phyloP scores from a whole-genome alignment of 1,284 basidiomycete species.

The Cryptococcus amylolentus region DNA sequence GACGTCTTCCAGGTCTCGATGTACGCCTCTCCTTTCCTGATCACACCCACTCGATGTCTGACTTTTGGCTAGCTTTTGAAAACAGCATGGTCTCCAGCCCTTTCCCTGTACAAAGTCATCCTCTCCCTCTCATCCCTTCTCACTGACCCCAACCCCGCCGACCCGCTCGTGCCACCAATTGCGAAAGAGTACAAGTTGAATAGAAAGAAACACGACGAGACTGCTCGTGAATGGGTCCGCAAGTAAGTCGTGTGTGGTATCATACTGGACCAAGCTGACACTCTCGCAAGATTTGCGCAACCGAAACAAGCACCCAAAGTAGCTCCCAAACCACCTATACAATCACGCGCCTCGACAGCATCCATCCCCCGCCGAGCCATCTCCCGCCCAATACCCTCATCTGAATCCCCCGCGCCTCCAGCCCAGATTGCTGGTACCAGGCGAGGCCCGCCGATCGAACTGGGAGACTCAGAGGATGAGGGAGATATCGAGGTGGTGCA shows the following conservation, averaged over 20 bases:
- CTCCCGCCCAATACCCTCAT: slow-evolving; percentile 6
- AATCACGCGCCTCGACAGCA: slow-evolving; percentile 2
- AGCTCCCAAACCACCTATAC: slow-evolving; percentile 2
- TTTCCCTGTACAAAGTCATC: slow-evolving; percentile 87
- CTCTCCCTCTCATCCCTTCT: slow-evolving; percentile 79
- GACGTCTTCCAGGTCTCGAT: slow-evolving; percentile 35
- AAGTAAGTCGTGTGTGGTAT: slow-evolving; percentile 59
- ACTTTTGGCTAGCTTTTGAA: slow-evolving; percentile 66
- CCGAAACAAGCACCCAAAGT: slow-evolving; percentile 15
- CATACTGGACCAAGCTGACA: not conserved
- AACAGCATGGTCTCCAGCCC: slow-evolving; percentile 82
- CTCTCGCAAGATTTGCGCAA: slow-evolving; percentile 6
- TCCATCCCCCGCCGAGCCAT: slow-evolving; percentile 6
- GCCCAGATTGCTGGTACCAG: slow-evolving; percentile 20
- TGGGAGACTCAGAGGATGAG: slow-evolving; percentile 4
- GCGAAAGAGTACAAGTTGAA: slow-evolving; percentile 87
- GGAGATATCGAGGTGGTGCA: slow-evolving; percentile 5
- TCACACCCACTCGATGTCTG: not conserved
- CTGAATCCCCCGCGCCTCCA: slow-evolving; percentile 5
- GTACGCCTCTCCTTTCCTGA: slow-evolving; percentile 22
- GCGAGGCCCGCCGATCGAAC: slow-evolving; percentile 6
- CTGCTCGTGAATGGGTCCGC: slow-evolving; percentile 89
- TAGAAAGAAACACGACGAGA: slow-evolving; percentile 82
- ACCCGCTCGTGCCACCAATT: slow-evolving; percentile 51
- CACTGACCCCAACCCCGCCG: slow-evolving; percentile 78